These are phyloP conservation scores for Coniochaeta sp. DNA, from an alignment of 2,329 filamentous ascomycete species.

Conservation along the genomic window DNA sequence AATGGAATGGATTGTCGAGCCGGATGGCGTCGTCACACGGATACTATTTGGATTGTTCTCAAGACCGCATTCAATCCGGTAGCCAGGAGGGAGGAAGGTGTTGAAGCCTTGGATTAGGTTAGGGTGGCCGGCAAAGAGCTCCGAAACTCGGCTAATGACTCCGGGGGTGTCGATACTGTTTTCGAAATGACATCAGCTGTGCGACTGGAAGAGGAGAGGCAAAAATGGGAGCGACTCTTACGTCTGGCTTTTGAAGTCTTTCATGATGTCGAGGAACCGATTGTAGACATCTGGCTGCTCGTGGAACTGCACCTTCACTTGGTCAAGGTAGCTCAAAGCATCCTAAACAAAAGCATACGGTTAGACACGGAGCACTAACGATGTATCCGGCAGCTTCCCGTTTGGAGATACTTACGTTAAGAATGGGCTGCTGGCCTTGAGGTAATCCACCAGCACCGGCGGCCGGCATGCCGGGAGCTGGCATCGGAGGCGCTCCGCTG, in stretches of 20 bases:
- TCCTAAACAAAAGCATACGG: conserved; percentile 30
- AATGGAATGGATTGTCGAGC: conserved; percentile 91
- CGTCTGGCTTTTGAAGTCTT: conserved; percentile 98
- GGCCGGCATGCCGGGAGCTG: conserved; percentile 15
- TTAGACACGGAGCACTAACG: neutral
- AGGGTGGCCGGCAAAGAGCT: conserved; percentile 90
- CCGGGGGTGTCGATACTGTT: conserved; percentile 86
- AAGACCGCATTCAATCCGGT: conserved; percentile 91
- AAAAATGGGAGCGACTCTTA: conserved; percentile 36
- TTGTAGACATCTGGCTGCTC: conserved; percentile 98
- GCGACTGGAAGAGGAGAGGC: neutral
- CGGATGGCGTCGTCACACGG: conserved; percentile 91
- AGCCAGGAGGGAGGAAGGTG: conserved; percentile 91
- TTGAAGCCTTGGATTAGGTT: conserved; percentile 97
- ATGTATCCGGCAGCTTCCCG: neutral
- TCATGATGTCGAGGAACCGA: conserved; percentile 96
- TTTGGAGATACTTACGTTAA: conserved; percentile 49
- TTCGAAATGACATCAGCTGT: conserved; percentile 7
- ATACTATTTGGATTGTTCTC: conserved; percentile 95
- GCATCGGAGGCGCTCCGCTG: conserved; percentile 23
- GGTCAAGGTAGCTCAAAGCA: conserved; percentile 91
- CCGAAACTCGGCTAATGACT: conserved; percentile 93
- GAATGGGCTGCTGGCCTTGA: conserved; percentile 77
- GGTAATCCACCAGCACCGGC: conserved; percentile 49
- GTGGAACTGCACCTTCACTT: conserved; percentile 96